phyloP scores from a whole-genome alignment of 768 basidiomycete species.

The Agrocybe praecox region DNA sequence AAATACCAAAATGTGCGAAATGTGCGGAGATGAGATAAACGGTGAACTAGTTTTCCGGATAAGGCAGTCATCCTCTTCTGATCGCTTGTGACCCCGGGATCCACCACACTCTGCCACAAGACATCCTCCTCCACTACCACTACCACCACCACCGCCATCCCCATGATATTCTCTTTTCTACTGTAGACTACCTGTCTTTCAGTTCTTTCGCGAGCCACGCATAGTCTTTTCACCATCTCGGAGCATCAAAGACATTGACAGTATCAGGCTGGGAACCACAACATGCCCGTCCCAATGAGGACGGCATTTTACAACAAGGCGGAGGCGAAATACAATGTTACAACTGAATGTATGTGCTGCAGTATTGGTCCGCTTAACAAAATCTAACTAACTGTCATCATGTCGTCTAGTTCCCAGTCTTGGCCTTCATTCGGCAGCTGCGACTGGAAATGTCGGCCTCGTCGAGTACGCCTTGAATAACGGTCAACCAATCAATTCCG shows the following conservation, averaged over 20 bases:
- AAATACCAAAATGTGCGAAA: constrained; percentile 28
- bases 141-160: constrained; percentile 16
- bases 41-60: constrained; percentile 16
- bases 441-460: constrained; percentile 87
- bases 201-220: neutral
- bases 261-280: constrained; percentile 17
- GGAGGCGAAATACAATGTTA: constrained; percentile 60
- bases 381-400: constrained; percentile 10
- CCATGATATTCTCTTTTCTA: constrained; percentile 1
- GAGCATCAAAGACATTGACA: constrained; percentile 3
- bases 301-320: constrained; percentile 44
- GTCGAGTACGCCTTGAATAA: constrained; percentile 91
- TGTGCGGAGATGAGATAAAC: constrained; percentile 37
- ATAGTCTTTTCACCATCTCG: neutral
- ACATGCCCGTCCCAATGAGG: constrained; percentile 55
- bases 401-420: constrained; percentile 64
- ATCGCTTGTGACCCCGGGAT: constrained; percentile 20
- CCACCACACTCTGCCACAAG: constrained; percentile 15
- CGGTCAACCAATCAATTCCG: constrained; percentile 96
- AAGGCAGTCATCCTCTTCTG: constrained; percentile 20
- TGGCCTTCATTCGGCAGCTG: constrained; percentile 76
- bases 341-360: constrained; percentile 52
- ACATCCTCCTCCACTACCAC: constrained; percentile 8
- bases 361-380: constrained; percentile 1
- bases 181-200: neutral